Conservation (phyloP, 352 stramenopile species). For the Pythium dissotocum region DNA sequence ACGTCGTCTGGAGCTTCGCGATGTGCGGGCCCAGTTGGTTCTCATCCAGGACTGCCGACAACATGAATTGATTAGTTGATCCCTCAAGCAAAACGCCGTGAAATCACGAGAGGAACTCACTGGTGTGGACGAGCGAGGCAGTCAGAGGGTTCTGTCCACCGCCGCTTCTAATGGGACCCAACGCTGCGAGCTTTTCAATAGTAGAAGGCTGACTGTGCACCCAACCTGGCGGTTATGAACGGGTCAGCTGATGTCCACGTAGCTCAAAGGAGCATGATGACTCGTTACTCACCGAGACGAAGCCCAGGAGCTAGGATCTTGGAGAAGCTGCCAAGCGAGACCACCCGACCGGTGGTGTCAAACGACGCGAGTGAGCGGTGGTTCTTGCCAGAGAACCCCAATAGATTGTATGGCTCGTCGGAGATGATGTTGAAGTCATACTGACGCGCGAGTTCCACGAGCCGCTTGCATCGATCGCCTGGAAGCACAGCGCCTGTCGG, state of each 20-base stretch:
- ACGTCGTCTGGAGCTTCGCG: conserved; percentile 40
- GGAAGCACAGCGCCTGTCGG: conserved; percentile 86
- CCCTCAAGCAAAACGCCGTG: neutral
- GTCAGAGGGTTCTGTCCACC: conserved; percentile 92
- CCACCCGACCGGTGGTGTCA: conserved; percentile 57
- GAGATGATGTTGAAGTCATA: conserved; percentile 88
- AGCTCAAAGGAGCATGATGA: neutral
- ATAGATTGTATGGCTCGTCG: conserved; percentile 94
- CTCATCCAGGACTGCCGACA: conserved; percentile 56
- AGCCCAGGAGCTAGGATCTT: conserved; percentile 93
- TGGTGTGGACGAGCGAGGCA: conserved; percentile 75
- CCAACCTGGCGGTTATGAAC: conserved; percentile 41
- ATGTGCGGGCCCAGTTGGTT: conserved; percentile 52
- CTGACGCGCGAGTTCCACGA: conserved; percentile 78
- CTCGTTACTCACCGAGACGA: conserved; percentile 76
- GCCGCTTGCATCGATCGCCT: conserved; percentile 55
- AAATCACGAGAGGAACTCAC: conserved; percentile 36
- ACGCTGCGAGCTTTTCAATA: conserved; percentile 55
- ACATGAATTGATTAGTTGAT: conserved; percentile 30
- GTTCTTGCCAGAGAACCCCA: conserved; percentile 64
- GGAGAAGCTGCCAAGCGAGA: conserved; percentile 93
- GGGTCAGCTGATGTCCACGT: neutral
- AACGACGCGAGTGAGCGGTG: conserved; percentile 67
- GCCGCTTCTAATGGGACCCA: conserved; percentile 86
- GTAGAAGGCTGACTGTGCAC: conserved; percentile 57